phyloP scores from a whole-genome alignment of 768 basidiomycete species.

The Podaxis rugospora region DNA sequence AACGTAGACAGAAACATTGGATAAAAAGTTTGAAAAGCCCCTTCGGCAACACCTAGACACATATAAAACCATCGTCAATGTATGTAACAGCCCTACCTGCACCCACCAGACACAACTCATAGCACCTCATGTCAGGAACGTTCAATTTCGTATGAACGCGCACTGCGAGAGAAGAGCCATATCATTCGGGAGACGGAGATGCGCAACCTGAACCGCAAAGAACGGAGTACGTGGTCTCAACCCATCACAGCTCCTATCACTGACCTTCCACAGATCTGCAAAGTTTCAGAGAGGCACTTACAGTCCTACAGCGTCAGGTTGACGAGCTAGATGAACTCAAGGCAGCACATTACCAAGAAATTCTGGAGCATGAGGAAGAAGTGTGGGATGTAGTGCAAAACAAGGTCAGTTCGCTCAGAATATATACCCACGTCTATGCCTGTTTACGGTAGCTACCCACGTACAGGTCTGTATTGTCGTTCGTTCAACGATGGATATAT shows the following conservation, averaged over 20 bases:
- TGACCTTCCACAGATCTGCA: constrained; percentile 66
- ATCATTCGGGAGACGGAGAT: constrained; percentile 83
- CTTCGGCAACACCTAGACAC: constrained; percentile 79
- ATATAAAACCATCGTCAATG: constrained; percentile 71
- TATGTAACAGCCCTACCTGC: constrained; percentile 23
- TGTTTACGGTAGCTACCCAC: constrained; percentile 12
- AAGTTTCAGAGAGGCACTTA: constrained; percentile 79
- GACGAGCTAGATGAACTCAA: constrained; percentile 90
- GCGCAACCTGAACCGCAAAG: constrained; percentile 79
- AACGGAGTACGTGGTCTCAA: constrained; percentile 59
- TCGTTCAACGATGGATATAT: constrained; percentile 88
- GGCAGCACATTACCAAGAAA: constrained; percentile 79
- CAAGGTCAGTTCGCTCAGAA: constrained; percentile 46
- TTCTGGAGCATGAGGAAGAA: constrained; percentile 89
- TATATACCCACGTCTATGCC: not conserved
- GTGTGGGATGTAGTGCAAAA: constrained; percentile 91
- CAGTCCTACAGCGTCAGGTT: constrained; percentile 81
- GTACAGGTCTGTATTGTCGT: constrained; percentile 73
- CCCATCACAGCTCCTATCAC: not conserved
- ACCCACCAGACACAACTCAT: constrained; percentile 2
- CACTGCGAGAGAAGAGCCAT: constrained; percentile 77
- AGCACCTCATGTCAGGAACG: constrained; percentile 55
- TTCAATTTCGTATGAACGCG: constrained; percentile 77
- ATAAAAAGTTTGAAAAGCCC: constrained; percentile 87
- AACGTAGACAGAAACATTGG: constrained; percentile 73